A percentile compares a stretch with the other conserved stretches of the same genome.
These are phyloP conservation scores for Colletotrichum sp. DNA, from an alignment of 2,329 filamentous ascomycete species.

Conservation along the genomic window DNA sequence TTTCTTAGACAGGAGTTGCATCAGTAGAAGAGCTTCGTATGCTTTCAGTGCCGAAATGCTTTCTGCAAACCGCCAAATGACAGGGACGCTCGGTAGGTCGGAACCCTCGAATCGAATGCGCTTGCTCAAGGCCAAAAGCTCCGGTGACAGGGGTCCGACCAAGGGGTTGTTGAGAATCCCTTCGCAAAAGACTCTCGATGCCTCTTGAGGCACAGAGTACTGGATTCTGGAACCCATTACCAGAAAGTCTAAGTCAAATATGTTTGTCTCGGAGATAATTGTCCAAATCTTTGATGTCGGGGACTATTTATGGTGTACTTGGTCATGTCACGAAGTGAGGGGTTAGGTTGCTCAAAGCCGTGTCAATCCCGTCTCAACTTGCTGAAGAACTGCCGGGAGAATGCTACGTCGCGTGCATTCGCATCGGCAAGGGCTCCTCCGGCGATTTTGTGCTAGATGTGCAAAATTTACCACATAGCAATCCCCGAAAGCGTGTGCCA, in stretches of 20 bases:
- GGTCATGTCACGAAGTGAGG: not conserved
- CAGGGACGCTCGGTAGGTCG: constrained; percentile 48
- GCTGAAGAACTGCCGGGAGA: not conserved
- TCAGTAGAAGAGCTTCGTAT: constrained; percentile 50
- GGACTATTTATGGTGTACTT: not conserved
- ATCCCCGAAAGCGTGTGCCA: not conserved
- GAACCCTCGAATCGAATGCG: constrained; percentile 46
- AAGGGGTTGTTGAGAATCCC: not conserved
- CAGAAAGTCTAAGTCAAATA: too few species aligned
- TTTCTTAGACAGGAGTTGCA: constrained; percentile 47
- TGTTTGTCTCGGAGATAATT: too few species aligned
- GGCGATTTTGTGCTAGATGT: not conserved
- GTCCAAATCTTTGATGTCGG: not conserved
- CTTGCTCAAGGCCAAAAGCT: not conserved
- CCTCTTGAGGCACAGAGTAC: constrained; percentile 1
- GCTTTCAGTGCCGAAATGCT: constrained; percentile 54
- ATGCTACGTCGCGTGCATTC: not conserved
- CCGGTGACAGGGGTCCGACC: not conserved
- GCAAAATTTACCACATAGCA: not conserved
- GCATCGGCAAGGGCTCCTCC: not conserved
- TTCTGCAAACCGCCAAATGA: constrained; percentile 62
- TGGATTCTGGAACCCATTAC: not conserved
- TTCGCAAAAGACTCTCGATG: not conserved
- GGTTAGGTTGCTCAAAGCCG: not conserved
- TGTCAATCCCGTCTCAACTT: not conserved